phyloP scores from a whole-genome alignment of 2,329 filamentous ascomycete genomes.

The Alternaria dauci region DNA sequence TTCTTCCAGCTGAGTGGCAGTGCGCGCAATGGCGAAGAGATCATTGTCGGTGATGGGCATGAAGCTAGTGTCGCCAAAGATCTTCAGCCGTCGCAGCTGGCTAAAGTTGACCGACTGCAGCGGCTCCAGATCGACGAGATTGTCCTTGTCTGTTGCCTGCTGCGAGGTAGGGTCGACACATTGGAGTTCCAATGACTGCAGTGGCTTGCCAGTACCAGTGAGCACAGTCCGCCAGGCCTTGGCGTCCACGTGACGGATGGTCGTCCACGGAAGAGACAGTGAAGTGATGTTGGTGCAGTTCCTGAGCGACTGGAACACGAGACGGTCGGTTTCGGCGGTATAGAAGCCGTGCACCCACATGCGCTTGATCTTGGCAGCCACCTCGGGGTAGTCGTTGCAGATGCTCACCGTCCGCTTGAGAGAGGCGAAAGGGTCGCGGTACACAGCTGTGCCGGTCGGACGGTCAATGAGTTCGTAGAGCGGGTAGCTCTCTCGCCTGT shows the following conservation, averaged over 20 bases:
- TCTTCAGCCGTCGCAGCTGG: slow-evolving; percentile 60
- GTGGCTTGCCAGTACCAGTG: slow-evolving; percentile 53
- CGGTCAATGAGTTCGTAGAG: slow-evolving; percentile 60
- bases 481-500: slow-evolving; percentile 54
- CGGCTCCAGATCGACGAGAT: slow-evolving; percentile 55
- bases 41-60: slow-evolving; percentile 62
- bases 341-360: slow-evolving; percentile 66
- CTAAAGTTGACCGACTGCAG: slow-evolving; percentile 61
- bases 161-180: slow-evolving; percentile 59
- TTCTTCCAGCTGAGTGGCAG: slow-evolving; percentile 60
- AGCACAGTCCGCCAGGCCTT: slow-evolving; percentile 60
- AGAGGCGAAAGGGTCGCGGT: slow-evolving; percentile 61
- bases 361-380: slow-evolving; percentile 60
- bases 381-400: slow-evolving; percentile 55
- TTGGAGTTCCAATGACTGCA: slow-evolving; percentile 62
- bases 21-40: slow-evolving; percentile 59
- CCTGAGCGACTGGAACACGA: slow-evolving; percentile 59
- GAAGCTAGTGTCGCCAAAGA: slow-evolving; percentile 63
- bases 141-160: slow-evolving; percentile 52
- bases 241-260: slow-evolving; percentile 58
- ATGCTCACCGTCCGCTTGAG: slow-evolving; percentile 59
- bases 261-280: slow-evolving; percentile 63
- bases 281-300: slow-evolving; percentile 58
- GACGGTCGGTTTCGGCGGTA: slow-evolving; percentile 58
- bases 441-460: slow-evolving; percentile 59